phyloP scores from a whole-genome alignment of 305 asterid genomes.

The Solanum hybrid region DNA sequence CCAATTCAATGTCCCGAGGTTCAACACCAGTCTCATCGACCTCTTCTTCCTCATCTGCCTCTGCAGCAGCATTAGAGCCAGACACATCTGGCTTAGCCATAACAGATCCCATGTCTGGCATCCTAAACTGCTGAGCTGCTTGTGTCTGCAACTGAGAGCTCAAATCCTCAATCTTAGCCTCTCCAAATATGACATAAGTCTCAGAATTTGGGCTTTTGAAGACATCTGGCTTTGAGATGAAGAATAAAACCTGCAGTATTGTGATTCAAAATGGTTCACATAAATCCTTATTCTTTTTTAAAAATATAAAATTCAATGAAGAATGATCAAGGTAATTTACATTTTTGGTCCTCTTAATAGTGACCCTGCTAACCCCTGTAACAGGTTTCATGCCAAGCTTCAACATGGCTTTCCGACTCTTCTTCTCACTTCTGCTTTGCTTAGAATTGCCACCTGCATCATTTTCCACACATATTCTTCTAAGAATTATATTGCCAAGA shows the following conservation, averaged over 20 bases:
- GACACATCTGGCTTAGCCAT: constrained; percentile 46
- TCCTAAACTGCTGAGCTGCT: constrained; percentile 87
- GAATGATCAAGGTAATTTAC: constrained; percentile 19
- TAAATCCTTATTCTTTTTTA: background rate
- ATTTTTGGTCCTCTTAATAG: constrained; percentile 79
- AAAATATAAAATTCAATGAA: background rate
- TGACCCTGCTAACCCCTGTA: constrained; percentile 77
- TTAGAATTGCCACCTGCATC: constrained; percentile 53
- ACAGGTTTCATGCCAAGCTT: constrained; percentile 93
- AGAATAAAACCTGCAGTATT: constrained; percentile 51
- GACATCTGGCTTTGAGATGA: constrained; percentile 86
- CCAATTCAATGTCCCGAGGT: constrained; percentile 82
- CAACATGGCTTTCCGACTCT: constrained; percentile 94
- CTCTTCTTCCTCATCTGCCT: constrained; percentile 66
- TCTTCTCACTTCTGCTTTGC: constrained; percentile 98
- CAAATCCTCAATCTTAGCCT: constrained; percentile 86
- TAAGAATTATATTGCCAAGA: background rate
- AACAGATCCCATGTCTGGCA: constrained; percentile 64
- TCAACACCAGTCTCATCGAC: constrained; percentile 62
- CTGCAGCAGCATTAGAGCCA: constrained; percentile 24
- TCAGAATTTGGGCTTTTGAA: constrained; percentile 90
- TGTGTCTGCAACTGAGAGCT: constrained; percentile 95
- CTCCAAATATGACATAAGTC: constrained; percentile 81
- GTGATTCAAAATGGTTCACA: background rate
- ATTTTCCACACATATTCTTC: background rate